Conservation (phyloP, 495 filamentous ascomycete species). For the Neurospora sp. region DNA sequence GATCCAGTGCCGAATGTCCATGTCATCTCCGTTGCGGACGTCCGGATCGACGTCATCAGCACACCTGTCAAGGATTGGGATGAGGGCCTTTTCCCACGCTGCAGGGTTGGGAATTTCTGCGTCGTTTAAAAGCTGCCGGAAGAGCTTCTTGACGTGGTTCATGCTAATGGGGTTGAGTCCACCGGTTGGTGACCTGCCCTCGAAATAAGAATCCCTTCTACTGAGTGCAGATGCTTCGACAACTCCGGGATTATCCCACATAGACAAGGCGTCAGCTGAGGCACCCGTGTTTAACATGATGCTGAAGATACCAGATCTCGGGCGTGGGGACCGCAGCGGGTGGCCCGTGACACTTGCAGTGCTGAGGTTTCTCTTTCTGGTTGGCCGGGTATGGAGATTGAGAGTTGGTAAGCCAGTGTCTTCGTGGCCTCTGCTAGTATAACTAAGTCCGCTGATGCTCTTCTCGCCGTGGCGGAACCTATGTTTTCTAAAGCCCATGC, state of each 20-base stretch:
- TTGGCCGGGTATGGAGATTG: slow-evolving; percentile 46
- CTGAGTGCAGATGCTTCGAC: slow-evolving; percentile 50
- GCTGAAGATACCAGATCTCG: slow-evolving; percentile 33
- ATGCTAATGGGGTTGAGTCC: slow-evolving; percentile 81
- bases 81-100: slow-evolving; percentile 83
- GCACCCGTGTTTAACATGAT: slow-evolving; percentile 19
- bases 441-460: slow-evolving; percentile 50
- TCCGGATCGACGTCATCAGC: slow-evolving; percentile 93
- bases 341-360: slow-evolving; percentile 57
- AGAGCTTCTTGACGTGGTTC: slow-evolving; percentile 74
- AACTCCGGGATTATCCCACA: slow-evolving; percentile 23
- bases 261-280: slow-evolving; percentile 31
- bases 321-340: slow-evolving; percentile 57
- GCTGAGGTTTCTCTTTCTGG: slow-evolving; percentile 67
- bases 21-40: slow-evolving; percentile 79
- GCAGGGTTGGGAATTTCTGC: slow-evolving; percentile 55
- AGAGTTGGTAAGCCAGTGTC: slow-evolving; percentile 24
- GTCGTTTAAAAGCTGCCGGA: slow-evolving; percentile 75
- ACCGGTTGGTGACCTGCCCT: slow-evolving; percentile 58
- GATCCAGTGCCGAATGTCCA: slow-evolving; percentile 97
- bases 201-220: slow-evolving; percentile 77
- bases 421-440: slow-evolving; percentile 44
- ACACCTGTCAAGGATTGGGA: slow-evolving; percentile 84
- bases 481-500: slow-evolving; percentile 53
- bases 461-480: slow-evolving; percentile 64